Evolutionary conservation across 2,329 filamentous ascomycete genomes (phyloP).

Genomic region (Juglanconis oblonga): DNA sequence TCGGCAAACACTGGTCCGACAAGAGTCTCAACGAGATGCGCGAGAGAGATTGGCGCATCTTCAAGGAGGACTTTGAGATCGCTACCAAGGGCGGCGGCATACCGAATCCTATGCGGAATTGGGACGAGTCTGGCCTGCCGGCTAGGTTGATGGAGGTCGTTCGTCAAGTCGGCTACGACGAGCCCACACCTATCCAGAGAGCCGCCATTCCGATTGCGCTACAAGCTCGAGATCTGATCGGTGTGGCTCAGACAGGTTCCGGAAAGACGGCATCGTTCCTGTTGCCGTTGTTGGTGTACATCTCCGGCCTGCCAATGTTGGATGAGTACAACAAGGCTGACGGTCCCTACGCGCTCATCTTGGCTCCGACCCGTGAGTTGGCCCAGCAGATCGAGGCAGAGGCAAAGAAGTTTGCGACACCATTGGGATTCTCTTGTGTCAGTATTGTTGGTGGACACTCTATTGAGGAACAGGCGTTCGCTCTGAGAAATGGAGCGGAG

Average conservation of each 20-base stretch:
- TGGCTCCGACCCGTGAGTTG: slow-evolving; percentile 94
- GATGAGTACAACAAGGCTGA: slow-evolving; percentile 87
- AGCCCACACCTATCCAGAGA: slow-evolving; percentile 88
- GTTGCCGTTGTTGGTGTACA: slow-evolving; percentile 89
- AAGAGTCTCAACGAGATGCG: slow-evolving; percentile 93
- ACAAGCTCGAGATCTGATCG: slow-evolving; percentile 92
- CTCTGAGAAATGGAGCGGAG: slow-evolving; percentile 86
- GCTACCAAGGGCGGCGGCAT: slow-evolving; percentile 87
- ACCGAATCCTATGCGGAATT: slow-evolving; percentile 94
- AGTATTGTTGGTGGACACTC: slow-evolving; percentile 98
- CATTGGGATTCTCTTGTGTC: slow-evolving; percentile 89
- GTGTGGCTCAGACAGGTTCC: slow-evolving; percentile 95
- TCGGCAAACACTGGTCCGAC: slow-evolving; percentile 94
- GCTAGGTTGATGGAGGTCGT: slow-evolving; percentile 77
- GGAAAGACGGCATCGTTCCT: slow-evolving; percentile 97
- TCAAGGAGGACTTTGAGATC: slow-evolving; percentile 99
- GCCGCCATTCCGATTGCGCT: slow-evolving; percentile 94
- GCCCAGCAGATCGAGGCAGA: slow-evolving; percentile 97
- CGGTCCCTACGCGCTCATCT: slow-evolving; percentile 93
- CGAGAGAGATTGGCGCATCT: slow-evolving; percentile 97
- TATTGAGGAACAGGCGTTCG: slow-evolving; percentile 89
- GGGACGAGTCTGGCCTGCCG: slow-evolving; percentile 82
- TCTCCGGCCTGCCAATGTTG: slow-evolving; percentile 81
- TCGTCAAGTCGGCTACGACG: slow-evolving; percentile 80
- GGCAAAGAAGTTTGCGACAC: slow-evolving; percentile 85